Evolutionary conservation across 2,329 filamentous ascomycete genomes (phyloP).

Genomic region (Curvularia hawaiiensis): DNA sequence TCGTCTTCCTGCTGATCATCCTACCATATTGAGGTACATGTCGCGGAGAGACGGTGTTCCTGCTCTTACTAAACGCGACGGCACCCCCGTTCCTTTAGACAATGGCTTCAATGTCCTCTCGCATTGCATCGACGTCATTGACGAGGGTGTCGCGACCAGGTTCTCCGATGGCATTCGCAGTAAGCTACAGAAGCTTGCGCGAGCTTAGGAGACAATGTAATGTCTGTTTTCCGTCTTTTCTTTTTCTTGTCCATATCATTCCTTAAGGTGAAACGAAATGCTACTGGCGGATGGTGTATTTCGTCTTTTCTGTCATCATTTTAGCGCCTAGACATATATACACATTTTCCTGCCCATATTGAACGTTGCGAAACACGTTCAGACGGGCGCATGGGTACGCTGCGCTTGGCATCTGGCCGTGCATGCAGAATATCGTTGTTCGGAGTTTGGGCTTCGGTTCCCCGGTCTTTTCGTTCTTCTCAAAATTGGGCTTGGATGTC

Average conservation of each 20-base stretch:
- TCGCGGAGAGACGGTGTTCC: conserved; percentile 60
- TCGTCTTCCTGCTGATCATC: conserved; percentile 57
- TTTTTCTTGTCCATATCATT: conserved; percentile 1
- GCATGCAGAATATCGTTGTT: neutral
- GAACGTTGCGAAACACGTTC: neutral
- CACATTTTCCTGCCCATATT: neutral
- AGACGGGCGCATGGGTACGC: neutral
- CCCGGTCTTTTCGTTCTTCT: neutral
- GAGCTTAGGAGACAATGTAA: conserved; percentile 25
- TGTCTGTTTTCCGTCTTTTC: conserved; percentile 3
- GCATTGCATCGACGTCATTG: conserved; percentile 59
- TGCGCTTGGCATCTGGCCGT: neutral
- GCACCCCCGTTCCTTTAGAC: conserved; percentile 54
- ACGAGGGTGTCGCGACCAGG: conserved; percentile 58
- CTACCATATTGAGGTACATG: conserved; percentile 57
- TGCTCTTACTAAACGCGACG: conserved; percentile 57
- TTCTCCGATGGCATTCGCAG: conserved; percentile 61
- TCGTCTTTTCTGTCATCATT: neutral
- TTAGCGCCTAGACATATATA: neutral
- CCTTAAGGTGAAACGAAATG: conserved; percentile 6
- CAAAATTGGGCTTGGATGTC: neutral
- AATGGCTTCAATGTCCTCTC: conserved; percentile 56
- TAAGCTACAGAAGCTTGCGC: conserved; percentile 57
- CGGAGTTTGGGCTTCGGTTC: neutral
- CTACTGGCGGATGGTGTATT: conserved; percentile 7